These are phyloP conservation scores for Hebeloma cylindrosporum DNA, from an alignment of 768 basidiomycete species.

Conservation along the genomic window DNA sequence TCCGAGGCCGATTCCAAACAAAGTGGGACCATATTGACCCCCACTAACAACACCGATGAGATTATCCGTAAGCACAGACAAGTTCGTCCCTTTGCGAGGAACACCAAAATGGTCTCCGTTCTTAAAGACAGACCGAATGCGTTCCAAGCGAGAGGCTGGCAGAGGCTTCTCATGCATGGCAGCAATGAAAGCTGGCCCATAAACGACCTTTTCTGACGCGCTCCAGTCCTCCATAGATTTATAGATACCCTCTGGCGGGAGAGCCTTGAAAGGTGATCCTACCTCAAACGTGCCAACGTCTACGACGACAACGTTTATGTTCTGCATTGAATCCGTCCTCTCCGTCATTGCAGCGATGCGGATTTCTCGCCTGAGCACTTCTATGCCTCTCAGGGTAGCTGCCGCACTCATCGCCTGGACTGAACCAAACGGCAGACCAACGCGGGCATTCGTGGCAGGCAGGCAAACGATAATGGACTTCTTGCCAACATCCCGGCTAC, in stretches of 20 bases:
- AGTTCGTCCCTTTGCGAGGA: constrained; percentile 54
- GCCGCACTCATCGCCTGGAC: constrained; percentile 78
- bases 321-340: constrained; percentile 57
- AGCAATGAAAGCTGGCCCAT: constrained; percentile 67
- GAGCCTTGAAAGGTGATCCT: constrained; percentile 22
- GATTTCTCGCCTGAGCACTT: constrained; percentile 75
- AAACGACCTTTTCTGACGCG: constrained; percentile 68
- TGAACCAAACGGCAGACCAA: constrained; percentile 69
- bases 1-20: constrained; percentile 45
- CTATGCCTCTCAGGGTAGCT: constrained; percentile 66
- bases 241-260: constrained; percentile 36
- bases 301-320: constrained; percentile 66
- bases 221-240: constrained; percentile 72
- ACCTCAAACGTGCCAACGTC: constrained; percentile 67
- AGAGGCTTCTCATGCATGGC: constrained; percentile 34
- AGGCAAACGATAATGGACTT: constrained; percentile 74
- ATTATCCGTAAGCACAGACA: constrained; percentile 56
- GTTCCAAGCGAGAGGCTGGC: constrained; percentile 24
- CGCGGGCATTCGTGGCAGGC: constrained; percentile 68
- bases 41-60: constrained; percentile 60
- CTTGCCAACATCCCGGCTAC: constrained; percentile 49
- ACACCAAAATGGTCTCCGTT: constrained; percentile 40
- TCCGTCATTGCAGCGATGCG: constrained; percentile 54
- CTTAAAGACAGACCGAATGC: constrained; percentile 35
- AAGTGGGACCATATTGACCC: constrained; percentile 45